These are phyloP conservation scores for Phlebiopsis flavidoalba DNA, from an alignment of 768 basidiomycete species.

Conservation along the genomic window DNA sequence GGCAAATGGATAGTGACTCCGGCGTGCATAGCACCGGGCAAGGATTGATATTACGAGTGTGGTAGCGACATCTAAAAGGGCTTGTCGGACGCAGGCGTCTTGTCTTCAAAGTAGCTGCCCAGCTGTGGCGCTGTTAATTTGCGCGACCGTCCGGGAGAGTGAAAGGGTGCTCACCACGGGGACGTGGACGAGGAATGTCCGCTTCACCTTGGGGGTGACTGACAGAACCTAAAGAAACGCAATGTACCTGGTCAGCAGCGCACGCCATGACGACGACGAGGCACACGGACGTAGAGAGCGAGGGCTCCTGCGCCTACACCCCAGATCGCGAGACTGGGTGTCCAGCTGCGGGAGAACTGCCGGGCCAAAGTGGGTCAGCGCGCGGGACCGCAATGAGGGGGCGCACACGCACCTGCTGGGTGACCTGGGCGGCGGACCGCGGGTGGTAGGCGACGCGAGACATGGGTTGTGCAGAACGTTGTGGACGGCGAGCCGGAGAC, in stretches of 20 bases:
- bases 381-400: background rate
- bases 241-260: background rate
- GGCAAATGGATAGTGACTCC: background rate
- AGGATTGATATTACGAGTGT: conserved; percentile 7
- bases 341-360: conserved; percentile 44
- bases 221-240: conserved; percentile 54
- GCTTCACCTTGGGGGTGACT: conserved; percentile 80
- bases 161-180: conserved; percentile 57
- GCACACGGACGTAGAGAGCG: conserved; percentile 55
- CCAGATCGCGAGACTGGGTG: conserved; percentile 60
- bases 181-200: conserved; percentile 64
- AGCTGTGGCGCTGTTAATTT: conserved; percentile 37
- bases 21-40: background rate
- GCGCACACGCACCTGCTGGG: conserved; percentile 18
- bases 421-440: conserved; percentile 19
- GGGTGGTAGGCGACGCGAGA: conserved; percentile 30
- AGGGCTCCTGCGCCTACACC: conserved; percentile 63
- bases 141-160: background rate
- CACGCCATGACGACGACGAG: background rate
- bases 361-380: background rate
- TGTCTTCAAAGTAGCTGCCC: conserved; percentile 71
- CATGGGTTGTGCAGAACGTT: conserved; percentile 22
- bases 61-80: conserved; percentile 51
- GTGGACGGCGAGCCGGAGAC: conserved; percentile 13
- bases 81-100: conserved; percentile 75